A percentile compares a stretch with the other conserved stretches of the same genome.
These are phyloP conservation scores for Starmerella stigmatis DNA, from an alignment of 805 yeast species.

Conservation along the genomic window DNA sequence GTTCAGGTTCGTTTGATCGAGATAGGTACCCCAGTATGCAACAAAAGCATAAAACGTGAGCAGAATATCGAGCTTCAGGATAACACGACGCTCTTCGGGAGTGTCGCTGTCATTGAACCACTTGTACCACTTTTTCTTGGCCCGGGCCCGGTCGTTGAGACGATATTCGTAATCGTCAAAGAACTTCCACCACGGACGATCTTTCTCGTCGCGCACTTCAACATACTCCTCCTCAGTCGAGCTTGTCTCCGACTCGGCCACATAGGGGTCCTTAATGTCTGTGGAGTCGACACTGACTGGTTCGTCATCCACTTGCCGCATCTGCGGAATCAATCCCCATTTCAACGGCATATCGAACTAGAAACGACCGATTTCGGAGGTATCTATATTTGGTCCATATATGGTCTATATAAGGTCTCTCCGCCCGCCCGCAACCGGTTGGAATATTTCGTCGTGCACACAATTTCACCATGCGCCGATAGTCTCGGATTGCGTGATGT, in stretches of 20 bases:
- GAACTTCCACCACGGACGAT: constrained; percentile 35
- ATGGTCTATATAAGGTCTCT: too few species aligned
- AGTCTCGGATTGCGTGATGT: too few species aligned
- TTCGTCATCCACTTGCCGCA: background rate
- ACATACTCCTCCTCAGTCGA: constrained; percentile 2
- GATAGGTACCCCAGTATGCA: constrained; percentile 58
- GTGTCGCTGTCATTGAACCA: constrained; percentile 47
- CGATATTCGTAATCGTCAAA: constrained; percentile 55
- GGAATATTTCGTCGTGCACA: too few species aligned
- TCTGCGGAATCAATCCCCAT: constrained; percentile 3
- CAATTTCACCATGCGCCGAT: too few species aligned
- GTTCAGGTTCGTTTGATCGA: constrained; percentile 49
- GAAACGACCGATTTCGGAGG: background rate
- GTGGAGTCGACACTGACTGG: background rate
- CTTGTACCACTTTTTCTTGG: constrained; percentile 39
- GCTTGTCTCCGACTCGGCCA: background rate
- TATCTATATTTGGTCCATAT: background rate
- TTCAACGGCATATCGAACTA: background rate
- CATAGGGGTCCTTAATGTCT: background rate
- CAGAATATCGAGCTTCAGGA: constrained; percentile 46
- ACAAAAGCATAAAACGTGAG: constrained; percentile 44
- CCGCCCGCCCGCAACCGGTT: too few species aligned
- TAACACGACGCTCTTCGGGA: constrained; percentile 38
- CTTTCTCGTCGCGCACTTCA: constrained; percentile 18
- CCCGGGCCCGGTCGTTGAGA: constrained; percentile 27